phyloP scores from a whole-genome alignment of 768 basidiomycete species.

The Mycena rosella region DNA sequence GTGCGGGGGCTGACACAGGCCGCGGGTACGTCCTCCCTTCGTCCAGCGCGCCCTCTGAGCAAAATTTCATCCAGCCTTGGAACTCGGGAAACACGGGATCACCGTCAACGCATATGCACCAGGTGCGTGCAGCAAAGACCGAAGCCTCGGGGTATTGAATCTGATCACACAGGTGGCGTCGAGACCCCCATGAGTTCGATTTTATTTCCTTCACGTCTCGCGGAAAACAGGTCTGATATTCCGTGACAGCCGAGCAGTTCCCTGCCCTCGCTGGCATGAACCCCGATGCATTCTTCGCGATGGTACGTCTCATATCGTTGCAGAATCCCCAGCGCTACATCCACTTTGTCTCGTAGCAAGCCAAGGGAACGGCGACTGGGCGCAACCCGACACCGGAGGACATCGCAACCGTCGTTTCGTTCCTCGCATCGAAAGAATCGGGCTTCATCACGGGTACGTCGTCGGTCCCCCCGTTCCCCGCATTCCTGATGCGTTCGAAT shows the following conservation, averaged over 20 bases:
- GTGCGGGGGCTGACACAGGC: conserved; percentile 28
- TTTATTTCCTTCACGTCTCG: no score
- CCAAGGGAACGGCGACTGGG: no score
- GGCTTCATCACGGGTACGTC: conserved; percentile 38
- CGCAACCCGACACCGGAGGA: conserved; percentile 25
- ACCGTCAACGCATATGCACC: conserved; percentile 32
- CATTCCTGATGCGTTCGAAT: background rate
- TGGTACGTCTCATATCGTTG: no score
- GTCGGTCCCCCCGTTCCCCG: background rate
- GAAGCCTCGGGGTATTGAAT: background rate
- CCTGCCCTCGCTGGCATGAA: no score
- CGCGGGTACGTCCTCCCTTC: conserved; percentile 10
- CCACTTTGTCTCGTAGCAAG: background rate
- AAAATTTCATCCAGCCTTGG: background rate
- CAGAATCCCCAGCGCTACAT: no score
- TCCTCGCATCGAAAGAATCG: conserved; percentile 47
- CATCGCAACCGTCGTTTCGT: conserved; percentile 44
- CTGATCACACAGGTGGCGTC: background rate
- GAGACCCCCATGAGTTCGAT: background rate
- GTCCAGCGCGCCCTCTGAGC: background rate
- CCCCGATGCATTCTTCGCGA: no score
- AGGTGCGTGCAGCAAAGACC: conserved; percentile 23
- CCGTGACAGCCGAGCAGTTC: no score
- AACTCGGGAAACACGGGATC: conserved; percentile 20
- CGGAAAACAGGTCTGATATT: no score